phyloP scores from a whole-genome alignment of 805 yeast species.

The Saccharomycopsis schoenii region DNA sequence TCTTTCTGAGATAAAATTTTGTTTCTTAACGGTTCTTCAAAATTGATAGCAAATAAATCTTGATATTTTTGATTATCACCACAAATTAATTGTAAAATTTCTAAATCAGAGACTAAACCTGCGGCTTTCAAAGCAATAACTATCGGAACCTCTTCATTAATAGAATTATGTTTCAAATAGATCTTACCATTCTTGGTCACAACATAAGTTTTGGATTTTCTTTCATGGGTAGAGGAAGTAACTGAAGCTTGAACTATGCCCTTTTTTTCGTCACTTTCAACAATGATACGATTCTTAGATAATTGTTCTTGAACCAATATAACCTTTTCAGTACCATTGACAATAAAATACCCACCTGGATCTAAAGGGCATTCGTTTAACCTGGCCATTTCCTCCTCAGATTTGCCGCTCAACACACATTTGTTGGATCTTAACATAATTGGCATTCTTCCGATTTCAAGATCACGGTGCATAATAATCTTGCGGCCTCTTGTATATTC shows the following conservation, averaged over 20 bases:
- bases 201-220: conserved; percentile 95
- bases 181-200: conserved; percentile 84
- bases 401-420: conserved; percentile 73
- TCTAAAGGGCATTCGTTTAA: conserved; percentile 93
- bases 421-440: conserved; percentile 91
- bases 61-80: conserved; percentile 84
- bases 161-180: conserved; percentile 89
- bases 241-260: conserved; percentile 94
- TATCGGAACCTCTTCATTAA: conserved; percentile 91
- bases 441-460: conserved; percentile 98
- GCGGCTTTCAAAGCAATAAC: conserved; percentile 91
- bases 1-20: conserved; percentile 88
- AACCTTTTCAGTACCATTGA: conserved; percentile 96
- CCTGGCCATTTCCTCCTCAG: conserved; percentile 77
- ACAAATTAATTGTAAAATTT: conserved; percentile 88
- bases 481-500: conserved; percentile 94
- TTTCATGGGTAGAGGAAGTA: conserved; percentile 94
- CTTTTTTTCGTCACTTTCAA: conserved; percentile 94
- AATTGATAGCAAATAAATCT: conserved; percentile 83
- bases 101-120: conserved; percentile 85
- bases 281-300: conserved; percentile 93
- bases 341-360: conserved; percentile 98
- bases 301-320: conserved; percentile 94
- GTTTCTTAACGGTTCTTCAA: conserved; percentile 84
- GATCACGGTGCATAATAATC: conserved; percentile 78